A percentile compares a stretch with the other conserved stretches of the same genome.
phyloP scores from a whole-genome alignment of 257 asterid species.

The Penstemon barbatus region DNA sequence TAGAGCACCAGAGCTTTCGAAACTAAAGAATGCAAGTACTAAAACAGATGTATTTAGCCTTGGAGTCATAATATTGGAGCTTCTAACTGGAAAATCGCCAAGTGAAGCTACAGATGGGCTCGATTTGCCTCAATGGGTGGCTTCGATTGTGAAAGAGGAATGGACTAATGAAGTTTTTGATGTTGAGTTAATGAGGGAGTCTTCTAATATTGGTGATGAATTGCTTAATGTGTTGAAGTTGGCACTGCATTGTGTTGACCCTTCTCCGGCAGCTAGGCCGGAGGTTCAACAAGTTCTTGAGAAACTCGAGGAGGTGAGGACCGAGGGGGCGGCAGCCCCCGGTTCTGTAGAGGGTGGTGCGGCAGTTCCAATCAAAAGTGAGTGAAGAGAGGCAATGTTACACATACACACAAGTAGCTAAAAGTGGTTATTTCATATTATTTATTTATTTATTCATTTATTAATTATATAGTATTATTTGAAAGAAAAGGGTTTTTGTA shows the following conservation, averaged over 20 bases:
- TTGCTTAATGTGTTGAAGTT: constrained; percentile 71
- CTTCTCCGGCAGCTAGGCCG: constrained; percentile 79
- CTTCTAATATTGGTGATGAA: constrained; percentile 62
- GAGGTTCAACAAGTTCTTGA: constrained; percentile 66
- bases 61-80: constrained; percentile 85
- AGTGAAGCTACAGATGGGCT: constrained; percentile 83
- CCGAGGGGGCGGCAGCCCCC: constrained; percentile 34
- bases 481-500: background rate
- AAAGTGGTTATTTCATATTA: background rate
- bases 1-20: constrained; percentile 84
- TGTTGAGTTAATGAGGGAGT: constrained; percentile 76
- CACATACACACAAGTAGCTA: background rate
- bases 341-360: constrained; percentile 38
- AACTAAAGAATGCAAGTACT: constrained; percentile 61
- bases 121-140: constrained; percentile 87
- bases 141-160: constrained; percentile 86
- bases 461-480: constrained; percentile 19
- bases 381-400: constrained; percentile 23
- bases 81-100: constrained; percentile 86
- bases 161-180: constrained; percentile 94
- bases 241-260: constrained; percentile 91
- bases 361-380: constrained; percentile 32
- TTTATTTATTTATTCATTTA: constrained; percentile 35
- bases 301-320: constrained; percentile 72
- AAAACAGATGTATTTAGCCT: constrained; percentile 80